A percentile compares a stretch with the other conserved stretches of the same genome.
These are phyloP conservation scores for Mycena rebaudengoi DNA, from an alignment of 768 basidiomycete species.

Conservation along the genomic window DNA sequence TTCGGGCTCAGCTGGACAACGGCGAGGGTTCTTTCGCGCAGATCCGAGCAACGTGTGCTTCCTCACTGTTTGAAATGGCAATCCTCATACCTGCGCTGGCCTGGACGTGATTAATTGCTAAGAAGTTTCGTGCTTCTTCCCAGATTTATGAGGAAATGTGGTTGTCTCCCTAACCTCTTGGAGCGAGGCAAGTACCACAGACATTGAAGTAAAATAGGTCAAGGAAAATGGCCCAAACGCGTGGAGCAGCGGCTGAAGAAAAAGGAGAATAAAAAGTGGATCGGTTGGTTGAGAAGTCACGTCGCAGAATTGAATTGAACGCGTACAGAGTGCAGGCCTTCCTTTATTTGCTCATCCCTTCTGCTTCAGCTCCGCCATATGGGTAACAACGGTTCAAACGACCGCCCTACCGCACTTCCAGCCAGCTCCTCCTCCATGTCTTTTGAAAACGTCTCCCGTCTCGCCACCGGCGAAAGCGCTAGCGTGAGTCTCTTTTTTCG, in stretches of 20 bases:
- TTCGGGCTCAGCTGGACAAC: not conserved
- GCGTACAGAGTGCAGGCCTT: not conserved
- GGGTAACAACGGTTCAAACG: slow-evolving; percentile 24
- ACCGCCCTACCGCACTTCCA: not conserved
- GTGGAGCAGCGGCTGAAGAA: too few species aligned
- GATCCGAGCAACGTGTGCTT: slow-evolving; percentile 9
- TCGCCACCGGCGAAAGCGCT: not conserved
- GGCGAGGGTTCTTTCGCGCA: not conserved
- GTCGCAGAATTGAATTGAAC: not conserved
- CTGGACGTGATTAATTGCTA: slow-evolving; percentile 19
- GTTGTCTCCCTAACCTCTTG: not conserved
- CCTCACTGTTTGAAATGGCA: not conserved
- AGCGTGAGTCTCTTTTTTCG: not conserved
- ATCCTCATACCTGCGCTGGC: not conserved
- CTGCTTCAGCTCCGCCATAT: slow-evolving; percentile 9
- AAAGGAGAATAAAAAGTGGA: not conserved
- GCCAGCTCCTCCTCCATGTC: not conserved
- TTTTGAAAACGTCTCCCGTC: not conserved
- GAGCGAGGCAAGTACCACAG: not conserved
- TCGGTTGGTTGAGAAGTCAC: not conserved
- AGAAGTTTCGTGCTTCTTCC: not conserved
- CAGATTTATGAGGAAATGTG: not conserved
- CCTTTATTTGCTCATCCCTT: not conserved
- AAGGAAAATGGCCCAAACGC: slow-evolving; percentile 1
- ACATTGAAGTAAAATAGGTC: not conserved